Conservation (phyloP, 768 basidiomycete species). For the Podaxis sp. region DNA sequence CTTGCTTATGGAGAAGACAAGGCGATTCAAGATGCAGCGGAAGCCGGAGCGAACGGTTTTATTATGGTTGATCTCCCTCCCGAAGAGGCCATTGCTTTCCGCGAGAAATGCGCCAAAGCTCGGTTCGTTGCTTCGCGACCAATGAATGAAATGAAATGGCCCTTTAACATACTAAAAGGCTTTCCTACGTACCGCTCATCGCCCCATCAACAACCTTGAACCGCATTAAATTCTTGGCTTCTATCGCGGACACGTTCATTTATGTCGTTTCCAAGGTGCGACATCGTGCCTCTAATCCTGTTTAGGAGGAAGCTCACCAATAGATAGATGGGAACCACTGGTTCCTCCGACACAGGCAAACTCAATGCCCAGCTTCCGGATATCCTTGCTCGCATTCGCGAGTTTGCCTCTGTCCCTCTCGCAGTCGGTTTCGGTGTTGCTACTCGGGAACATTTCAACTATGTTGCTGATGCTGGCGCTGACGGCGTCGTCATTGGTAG, state of each 20-base stretch:
- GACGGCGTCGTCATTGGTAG: constrained; percentile 96
- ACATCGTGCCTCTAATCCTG: not conserved
- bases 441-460: constrained; percentile 82
- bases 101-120: constrained; percentile 77
- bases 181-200: constrained; percentile 93
- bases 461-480: constrained; percentile 82
- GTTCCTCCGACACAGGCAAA: constrained; percentile 69
- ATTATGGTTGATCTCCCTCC: constrained; percentile 98
- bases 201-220: constrained; percentile 88
- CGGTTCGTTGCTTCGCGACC: constrained; percentile 49
- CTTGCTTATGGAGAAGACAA: constrained; percentile 94
- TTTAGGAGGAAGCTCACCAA: constrained; percentile 13
- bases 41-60: constrained; percentile 94
- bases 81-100: constrained; percentile 90
- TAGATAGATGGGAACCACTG: constrained; percentile 90
- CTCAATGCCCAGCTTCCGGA: constrained; percentile 79
- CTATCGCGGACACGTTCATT: constrained; percentile 96
- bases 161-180: constrained; percentile 35
- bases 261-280: constrained; percentile 95
- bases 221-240: constrained; percentile 86
- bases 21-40: constrained; percentile 83
- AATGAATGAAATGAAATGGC: not conserved
- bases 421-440: constrained; percentile 98
- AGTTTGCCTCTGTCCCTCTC: constrained; percentile 75
- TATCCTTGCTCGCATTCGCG: constrained; percentile 78